These are phyloP conservation scores for Penicillium pancosmium DNA, from an alignment of 495 filamentous ascomycete genomes.

Conservation along the genomic window DNA sequence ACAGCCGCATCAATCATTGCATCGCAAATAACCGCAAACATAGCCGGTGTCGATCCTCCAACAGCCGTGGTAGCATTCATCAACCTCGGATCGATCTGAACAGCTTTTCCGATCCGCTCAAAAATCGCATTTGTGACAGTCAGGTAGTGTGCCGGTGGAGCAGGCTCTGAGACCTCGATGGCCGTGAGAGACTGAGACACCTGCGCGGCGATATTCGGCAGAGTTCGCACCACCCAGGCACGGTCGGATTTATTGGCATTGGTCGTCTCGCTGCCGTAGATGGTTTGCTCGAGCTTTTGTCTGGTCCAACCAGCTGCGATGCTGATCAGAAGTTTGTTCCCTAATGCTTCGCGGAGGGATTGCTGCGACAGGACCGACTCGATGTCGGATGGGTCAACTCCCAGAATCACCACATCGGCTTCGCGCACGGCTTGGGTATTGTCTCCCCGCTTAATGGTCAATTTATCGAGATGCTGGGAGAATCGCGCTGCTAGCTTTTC, in stretches of 20 bases:
- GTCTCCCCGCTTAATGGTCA: slow-evolving; percentile 20
- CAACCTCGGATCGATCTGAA: slow-evolving; percentile 31
- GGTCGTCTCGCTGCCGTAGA: slow-evolving; percentile 30
- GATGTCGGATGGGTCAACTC: slow-evolving; percentile 36
- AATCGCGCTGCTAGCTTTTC: slow-evolving; percentile 21
- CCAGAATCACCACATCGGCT: slow-evolving; percentile 36
- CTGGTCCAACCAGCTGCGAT: slow-evolving; percentile 46
- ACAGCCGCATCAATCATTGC: slow-evolving; percentile 48
- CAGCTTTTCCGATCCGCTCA: slow-evolving; percentile 37
- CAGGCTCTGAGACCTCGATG: slow-evolving; percentile 35
- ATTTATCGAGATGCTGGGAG: slow-evolving; percentile 15
- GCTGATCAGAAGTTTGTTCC: slow-evolving; percentile 42
- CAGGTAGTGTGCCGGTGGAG: slow-evolving; percentile 26
- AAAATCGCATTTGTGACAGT: slow-evolving; percentile 40
- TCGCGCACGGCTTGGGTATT: slow-evolving; percentile 26
- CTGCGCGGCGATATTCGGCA: slow-evolving; percentile 44
- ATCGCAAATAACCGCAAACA: slow-evolving; percentile 48
- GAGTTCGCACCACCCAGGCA: slow-evolving; percentile 37
- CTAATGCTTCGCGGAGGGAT: slow-evolving; percentile 27
- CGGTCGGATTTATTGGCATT: slow-evolving; percentile 12
- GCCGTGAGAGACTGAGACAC: slow-evolving; percentile 42
- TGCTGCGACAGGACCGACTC: slow-evolving; percentile 27
- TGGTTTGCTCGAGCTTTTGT: slow-evolving; percentile 30
- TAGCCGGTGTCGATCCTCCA: slow-evolving; percentile 44
- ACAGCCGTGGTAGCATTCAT: slow-evolving; percentile 46